Evolutionary conservation across 768 basidiomycete genomes (phyloP), one percentile per base, ranked within the genome.

Genomic region (Termitomyces sp.): DNA sequence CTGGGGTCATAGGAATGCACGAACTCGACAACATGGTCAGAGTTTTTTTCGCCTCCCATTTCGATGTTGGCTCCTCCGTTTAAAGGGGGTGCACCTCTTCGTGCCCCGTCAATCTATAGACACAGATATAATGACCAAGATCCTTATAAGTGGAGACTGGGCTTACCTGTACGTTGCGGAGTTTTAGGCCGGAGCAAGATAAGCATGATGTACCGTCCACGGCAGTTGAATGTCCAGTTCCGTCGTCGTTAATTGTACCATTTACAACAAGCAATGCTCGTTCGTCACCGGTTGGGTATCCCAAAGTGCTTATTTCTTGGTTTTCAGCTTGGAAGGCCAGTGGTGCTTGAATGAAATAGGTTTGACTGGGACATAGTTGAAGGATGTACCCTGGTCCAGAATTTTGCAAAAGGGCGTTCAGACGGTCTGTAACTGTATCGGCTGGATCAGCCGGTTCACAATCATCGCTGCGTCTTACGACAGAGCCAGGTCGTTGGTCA

Each of bases 271-370:
- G 77, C 3, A 78, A 82, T 5, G 92, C 92, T 58, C 92, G 78
- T 10, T 77, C 75, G 53, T 79, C 73, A 21, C 78, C 89, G 0
- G 78, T 82, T 0, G 92, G 92, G 59, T 92, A 89, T 16, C 89
- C 90, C 6, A 77, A 63, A 0, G 92, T 95, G 62, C 84, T 89
- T 46, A 95, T 92, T 71, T 94, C 92, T 70, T 95, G 87, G 62
- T 85, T 75, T 0, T 81, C 75, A 11, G 83, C 80, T 0, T 84
- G 76, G 63, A 91, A 92, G 32, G 79, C 70, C 49, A 95, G 77
- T 0, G 89, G 85, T 3, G 82, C 79, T 53, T 82, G 77, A 59
- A 93, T 81, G 59, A 79, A 57, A 65, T 95, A 94, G 47, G 79
- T 71, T 53, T 78, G 69, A 31, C 73, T 71, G 1, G 84, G 84